Evolutionary conservation across 73 alveolate genomes (phyloP).

Genomic region (Symbiodinium pilosum): DNA sequence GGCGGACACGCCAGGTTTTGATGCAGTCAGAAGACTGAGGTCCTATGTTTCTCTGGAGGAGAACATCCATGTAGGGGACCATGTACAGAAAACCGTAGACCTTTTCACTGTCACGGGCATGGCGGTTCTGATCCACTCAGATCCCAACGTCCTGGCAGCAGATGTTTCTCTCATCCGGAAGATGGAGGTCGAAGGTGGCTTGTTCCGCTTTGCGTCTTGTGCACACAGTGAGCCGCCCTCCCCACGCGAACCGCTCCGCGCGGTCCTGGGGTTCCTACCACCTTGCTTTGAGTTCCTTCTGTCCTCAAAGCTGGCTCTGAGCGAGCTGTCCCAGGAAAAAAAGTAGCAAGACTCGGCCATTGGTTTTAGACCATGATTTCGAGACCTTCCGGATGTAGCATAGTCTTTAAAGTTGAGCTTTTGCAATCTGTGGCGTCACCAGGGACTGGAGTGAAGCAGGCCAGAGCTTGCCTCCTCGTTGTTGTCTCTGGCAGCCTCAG

Average conservation of each 20-base stretch:
- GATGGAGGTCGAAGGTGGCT: constrained; percentile 31
- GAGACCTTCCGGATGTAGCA: background rate
- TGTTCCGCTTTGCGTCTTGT: background rate
- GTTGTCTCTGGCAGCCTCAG: background rate
- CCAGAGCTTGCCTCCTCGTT: background rate
- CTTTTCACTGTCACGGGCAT: constrained; percentile 62
- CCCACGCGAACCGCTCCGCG: no score
- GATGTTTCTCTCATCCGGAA: constrained; percentile 25
- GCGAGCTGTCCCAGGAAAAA: background rate
- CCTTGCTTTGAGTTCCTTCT: background rate
- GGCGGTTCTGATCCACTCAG: constrained; percentile 63
- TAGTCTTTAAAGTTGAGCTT: background rate
- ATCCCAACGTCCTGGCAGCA: constrained; percentile 23
- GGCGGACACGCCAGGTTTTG: constrained; percentile 46
- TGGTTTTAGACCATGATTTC: background rate
- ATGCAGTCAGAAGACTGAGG: constrained; percentile 6
- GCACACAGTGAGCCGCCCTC: background rate
- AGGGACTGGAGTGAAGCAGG: background rate
- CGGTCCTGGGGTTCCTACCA: background rate
- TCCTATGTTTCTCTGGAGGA: constrained; percentile 67
- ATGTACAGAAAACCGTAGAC: constrained; percentile 19
- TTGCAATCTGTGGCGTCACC: background rate
- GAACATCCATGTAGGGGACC: constrained; percentile 45
- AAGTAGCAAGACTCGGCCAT: background rate
- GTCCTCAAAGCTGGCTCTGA: background rate